Evolutionary conservation across 2,329 filamentous ascomycete genomes (phyloP).

Genomic region (Teratosphaeria destructans): DNA sequence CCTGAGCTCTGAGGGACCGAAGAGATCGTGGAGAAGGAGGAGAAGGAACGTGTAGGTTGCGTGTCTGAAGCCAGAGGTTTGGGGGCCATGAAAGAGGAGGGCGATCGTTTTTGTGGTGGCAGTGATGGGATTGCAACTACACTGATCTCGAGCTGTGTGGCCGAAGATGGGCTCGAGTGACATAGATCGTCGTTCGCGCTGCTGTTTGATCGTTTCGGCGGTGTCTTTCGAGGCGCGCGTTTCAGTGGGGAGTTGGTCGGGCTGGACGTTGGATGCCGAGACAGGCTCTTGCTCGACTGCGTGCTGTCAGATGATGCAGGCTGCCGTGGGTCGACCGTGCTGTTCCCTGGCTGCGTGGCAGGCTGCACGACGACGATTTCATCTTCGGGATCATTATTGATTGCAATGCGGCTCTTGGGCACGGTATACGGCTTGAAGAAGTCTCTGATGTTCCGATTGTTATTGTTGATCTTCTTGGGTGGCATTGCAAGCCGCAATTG

Average conservation of each 20-base stretch:
- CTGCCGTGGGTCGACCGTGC: not conserved
- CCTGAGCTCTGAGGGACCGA: conserved; percentile 19
- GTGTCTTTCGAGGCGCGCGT: not conserved
- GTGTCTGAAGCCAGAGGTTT: conserved; percentile 1
- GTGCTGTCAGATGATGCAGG: not conserved
- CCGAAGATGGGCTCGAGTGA: conserved; percentile 6
- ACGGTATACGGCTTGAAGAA: conserved; percentile 37
- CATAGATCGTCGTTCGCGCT: not conserved
- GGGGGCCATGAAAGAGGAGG: not conserved
- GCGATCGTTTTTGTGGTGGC: not conserved
- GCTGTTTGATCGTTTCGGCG: not conserved
- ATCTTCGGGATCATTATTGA: conserved; percentile 13
- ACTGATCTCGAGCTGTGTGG: conserved; percentile 2
- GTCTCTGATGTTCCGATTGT: conserved; percentile 9
- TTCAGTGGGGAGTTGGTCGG: conserved; percentile 1
- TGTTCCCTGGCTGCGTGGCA: not conserved
- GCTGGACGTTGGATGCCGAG: not conserved
- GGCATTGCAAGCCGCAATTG: not conserved
- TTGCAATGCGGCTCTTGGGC: conserved; percentile 15
- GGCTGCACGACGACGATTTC: conserved; percentile 17
- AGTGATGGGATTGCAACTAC: conserved; percentile 9
- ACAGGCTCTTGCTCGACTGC: not conserved
- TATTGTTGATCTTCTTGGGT: not conserved
- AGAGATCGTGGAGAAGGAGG: conserved; percentile 23
- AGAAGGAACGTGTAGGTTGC: conserved; percentile 9